phyloP scores from a whole-genome alignment of 2,329 filamentous ascomycete species.

The Penicillium concentricum region DNA sequence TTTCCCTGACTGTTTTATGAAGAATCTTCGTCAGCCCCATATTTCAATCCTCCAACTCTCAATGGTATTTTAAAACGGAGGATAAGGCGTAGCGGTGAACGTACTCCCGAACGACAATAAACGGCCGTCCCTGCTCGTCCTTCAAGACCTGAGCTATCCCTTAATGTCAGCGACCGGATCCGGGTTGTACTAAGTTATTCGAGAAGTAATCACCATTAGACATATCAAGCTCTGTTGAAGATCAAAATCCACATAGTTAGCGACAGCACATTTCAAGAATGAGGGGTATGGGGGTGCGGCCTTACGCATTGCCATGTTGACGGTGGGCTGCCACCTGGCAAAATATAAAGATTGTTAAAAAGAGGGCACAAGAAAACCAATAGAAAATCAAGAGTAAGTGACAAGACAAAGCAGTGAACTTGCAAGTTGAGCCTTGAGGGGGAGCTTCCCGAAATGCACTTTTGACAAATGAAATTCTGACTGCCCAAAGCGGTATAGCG shows the following conservation, averaged over 20 bases:
- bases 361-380: constrained; percentile 5
- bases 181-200: constrained; percentile 21
- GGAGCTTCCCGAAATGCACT: constrained; percentile 35
- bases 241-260: constrained; percentile 25
- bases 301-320: constrained; percentile 52
- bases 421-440: constrained; percentile 22
- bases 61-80: constrained; percentile 7
- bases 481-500: constrained; percentile 39
- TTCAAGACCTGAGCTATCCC: constrained; percentile 72
- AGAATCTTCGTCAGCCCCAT: constrained; percentile 27
- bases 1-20: constrained; percentile 72
- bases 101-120: constrained; percentile 97
- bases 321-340: constrained; percentile 36
- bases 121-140: constrained; percentile 95
- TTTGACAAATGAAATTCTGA: constrained; percentile 42
- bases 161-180: constrained; percentile 19
- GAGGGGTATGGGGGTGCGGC: constrained; percentile 36
- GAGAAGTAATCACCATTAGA: constrained; percentile 42
- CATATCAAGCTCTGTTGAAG: constrained; percentile 46
- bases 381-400: constrained; percentile 1
- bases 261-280: constrained; percentile 24
- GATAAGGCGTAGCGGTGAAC: constrained; percentile 39
- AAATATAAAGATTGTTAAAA: constrained; percentile 15
- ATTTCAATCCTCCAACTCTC: neutral
- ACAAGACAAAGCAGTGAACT: constrained; percentile 9